A percentile compares a stretch with the other conserved stretches of the same genome.
Conservation (phyloP, 225 moss, liverwort and hornwort genomes). For the Bryoerythrophyllum caledonicum region DNA sequence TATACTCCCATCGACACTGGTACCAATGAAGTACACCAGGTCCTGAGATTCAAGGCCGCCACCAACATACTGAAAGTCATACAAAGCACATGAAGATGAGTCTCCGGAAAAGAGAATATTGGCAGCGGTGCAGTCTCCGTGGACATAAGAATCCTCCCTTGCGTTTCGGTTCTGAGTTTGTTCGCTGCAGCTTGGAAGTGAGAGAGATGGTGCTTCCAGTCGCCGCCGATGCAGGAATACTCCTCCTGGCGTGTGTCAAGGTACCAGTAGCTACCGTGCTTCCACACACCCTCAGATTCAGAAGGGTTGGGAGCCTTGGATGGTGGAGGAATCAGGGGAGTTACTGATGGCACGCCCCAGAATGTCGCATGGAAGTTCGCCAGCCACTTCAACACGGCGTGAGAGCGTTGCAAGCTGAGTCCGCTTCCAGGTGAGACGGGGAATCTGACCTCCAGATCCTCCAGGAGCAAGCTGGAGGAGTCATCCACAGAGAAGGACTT, state of each 20-base stretch:
- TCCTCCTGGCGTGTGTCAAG: slow-evolving; percentile 56
- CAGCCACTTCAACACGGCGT: slow-evolving; percentile 49
- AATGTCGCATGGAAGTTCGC: slow-evolving; percentile 52
- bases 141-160: slow-evolving; percentile 46
- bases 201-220: slow-evolving; percentile 32
- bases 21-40: slow-evolving; percentile 52
- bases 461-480: slow-evolving; percentile 37
- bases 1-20: slow-evolving; percentile 45
- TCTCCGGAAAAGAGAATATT: slow-evolving; percentile 49
- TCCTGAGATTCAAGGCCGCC: slow-evolving; percentile 54
- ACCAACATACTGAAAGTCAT: slow-evolving; percentile 58
- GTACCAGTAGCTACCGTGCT: slow-evolving; percentile 56
- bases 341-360: slow-evolving; percentile 30
- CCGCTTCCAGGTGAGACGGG: slow-evolving; percentile 43
- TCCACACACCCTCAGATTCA: slow-evolving; percentile 40
- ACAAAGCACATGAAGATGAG: slow-evolving; percentile 41
- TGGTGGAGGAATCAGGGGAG: slow-evolving; percentile 30
- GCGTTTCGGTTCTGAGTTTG: slow-evolving; percentile 40
- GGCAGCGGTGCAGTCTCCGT: slow-evolving; percentile 58
- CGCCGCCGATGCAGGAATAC: slow-evolving; percentile 39
- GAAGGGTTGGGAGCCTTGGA: slow-evolving; percentile 25
- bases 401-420: slow-evolving; percentile 40
- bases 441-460: slow-evolving; percentile 49
- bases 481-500: slow-evolving; percentile 36
- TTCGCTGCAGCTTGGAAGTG: slow-evolving; percentile 46